Evolutionary conservation across 2,329 filamentous ascomycete genomes (phyloP).

Genomic region (Fusarium citri): DNA sequence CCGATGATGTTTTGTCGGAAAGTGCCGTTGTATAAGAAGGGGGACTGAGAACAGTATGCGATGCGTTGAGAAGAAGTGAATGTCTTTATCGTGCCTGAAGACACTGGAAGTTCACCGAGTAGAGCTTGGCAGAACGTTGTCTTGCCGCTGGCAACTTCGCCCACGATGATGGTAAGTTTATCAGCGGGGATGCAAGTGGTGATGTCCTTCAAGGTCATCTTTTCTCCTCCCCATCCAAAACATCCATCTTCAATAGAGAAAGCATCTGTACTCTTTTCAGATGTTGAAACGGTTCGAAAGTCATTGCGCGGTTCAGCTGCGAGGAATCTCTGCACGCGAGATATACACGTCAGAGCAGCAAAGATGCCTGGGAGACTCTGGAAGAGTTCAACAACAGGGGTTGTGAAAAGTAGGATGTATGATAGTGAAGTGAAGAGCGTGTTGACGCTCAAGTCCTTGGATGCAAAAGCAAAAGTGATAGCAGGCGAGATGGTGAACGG

Average conservation of each 20-base stretch:
- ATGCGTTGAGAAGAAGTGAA: conserved; percentile 34
- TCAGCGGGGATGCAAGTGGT: conserved; percentile 28
- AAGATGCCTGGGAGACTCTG: conserved; percentile 50
- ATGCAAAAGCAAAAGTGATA: conserved; percentile 49
- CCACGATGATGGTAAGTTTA: conserved; percentile 51
- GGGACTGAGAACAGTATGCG: conserved; percentile 51
- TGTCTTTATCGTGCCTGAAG: conserved; percentile 29
- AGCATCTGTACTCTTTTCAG: conserved; percentile 13
- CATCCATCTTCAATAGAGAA: conserved; percentile 36
- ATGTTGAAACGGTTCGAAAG: conserved; percentile 18
- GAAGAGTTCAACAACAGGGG: conserved; percentile 49
- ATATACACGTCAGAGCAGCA: conserved; percentile 49
- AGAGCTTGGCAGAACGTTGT: conserved; percentile 55
- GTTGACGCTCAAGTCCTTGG: conserved; percentile 40
- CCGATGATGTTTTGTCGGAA: conserved; percentile 56
- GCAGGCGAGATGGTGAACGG: conserved; percentile 53
- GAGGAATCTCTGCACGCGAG: conserved; percentile 54
- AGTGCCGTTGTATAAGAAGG: conserved; percentile 51
- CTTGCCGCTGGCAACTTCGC: conserved; percentile 53
- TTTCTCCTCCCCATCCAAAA: conserved; percentile 46
- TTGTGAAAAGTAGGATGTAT: conserved; percentile 50
- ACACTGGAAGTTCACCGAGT: conserved; percentile 44
- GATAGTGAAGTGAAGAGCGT: conserved; percentile 52
- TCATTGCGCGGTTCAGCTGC: conserved; percentile 45
- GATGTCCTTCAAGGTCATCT: conserved; percentile 37